Base-by-base conservation (phyloP, 129 eudicot genomes). In the Tanacetum coccineum region DNA sequence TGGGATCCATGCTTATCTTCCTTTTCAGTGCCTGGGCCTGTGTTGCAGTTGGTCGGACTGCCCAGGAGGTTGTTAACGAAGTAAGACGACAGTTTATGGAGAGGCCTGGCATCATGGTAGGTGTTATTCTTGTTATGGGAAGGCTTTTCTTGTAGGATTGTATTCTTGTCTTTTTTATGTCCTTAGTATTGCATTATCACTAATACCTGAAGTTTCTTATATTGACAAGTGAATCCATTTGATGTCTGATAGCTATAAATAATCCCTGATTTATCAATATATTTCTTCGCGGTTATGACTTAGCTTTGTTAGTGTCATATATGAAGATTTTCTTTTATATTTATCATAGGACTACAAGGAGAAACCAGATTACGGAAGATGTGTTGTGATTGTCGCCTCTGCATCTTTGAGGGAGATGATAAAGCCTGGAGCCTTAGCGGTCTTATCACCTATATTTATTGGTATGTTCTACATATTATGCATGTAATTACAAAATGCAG, bases 361-460 rank as follows among this genome's bases (percentile, higher is more conserved):
- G 59, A 89, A 75, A n/a, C 99, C 97, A 26, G 99, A 94, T 81
- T 94, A 89, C 71, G 86, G 85, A 64, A 87, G 95, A 67, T 94
- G 99, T 73, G 99, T 94, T 14, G 90, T 88, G 6, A 94, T 94
- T 76, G 95, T 89, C 44, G 97, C 96, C 14, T 80, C 95, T 76
- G 99, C 99, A 53, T 94, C 99, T 46, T 67, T 94, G 73, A 94
- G 85, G 81, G 99, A 94, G 85, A 94, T 94, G 99, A 94, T 94
- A 67, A 89, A 89, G 63, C 97, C 99, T n/a, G n/a, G n/a, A n/a
- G n/a, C n/a, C n/a, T n/a, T n/a, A 81, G 96, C 97, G 13, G 84
- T 94, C 44, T 68, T 82, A 70, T 89, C 97, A 48, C 99, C 99
- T 65, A 84, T 89, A 62, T 80, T 60, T 73, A 79, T 89, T 72